A percentile compares a stretch with the other conserved stretches of the same genome.
These are phyloP conservation scores for Exidia glandulosa DNA, from an alignment of 768 basidiomycete species.

Conservation along the genomic window DNA sequence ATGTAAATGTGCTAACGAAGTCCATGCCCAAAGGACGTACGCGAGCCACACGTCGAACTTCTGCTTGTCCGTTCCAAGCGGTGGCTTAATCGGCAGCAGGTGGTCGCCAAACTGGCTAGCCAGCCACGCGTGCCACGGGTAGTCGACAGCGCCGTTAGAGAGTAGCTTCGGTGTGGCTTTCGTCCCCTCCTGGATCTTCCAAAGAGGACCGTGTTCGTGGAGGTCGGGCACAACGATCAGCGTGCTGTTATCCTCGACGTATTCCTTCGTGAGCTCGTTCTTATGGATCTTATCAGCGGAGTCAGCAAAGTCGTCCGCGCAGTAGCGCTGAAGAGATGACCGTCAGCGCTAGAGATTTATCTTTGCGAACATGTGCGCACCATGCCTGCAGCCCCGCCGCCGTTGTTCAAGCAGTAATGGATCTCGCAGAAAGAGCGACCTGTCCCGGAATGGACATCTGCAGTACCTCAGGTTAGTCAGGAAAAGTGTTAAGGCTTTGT, in stretches of 20 bases:
- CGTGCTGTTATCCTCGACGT: conserved; percentile 9
- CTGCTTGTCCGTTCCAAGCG: conserved; percentile 6
- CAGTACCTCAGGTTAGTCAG: too few relatives aligned
- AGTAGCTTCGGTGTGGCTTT: conserved; percentile 7
- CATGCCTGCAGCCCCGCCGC: conserved; percentile 5
- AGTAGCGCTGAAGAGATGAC: background rate
- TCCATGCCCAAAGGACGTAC: conserved; percentile 1
- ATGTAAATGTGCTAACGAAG: background rate
- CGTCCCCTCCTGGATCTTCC: conserved; percentile 7
- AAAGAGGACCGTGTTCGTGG: conserved; percentile 15
- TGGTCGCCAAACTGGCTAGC: conserved; percentile 9
- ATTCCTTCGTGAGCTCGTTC: conserved; percentile 2
- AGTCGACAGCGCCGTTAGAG: conserved; percentile 12
- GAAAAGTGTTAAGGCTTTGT: too few relatives aligned
- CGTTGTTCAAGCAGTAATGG: conserved; percentile 12
- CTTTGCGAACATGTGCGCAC: background rate
- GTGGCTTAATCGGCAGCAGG: conserved; percentile 7
- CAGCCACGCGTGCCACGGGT: conserved; percentile 16
- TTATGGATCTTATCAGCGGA: conserved; percentile 3
- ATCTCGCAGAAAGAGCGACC: conserved; percentile 13
- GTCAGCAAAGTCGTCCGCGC: conserved; percentile 5
- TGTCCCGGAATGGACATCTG: conserved; percentile 7
- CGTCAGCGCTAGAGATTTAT: background rate
- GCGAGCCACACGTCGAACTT: conserved; percentile 12
- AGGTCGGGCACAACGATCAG: conserved; percentile 9